Evolutionary conservation across 805 yeast genomes (phyloP).

Genomic region (Yamadazyma olivae): DNA sequence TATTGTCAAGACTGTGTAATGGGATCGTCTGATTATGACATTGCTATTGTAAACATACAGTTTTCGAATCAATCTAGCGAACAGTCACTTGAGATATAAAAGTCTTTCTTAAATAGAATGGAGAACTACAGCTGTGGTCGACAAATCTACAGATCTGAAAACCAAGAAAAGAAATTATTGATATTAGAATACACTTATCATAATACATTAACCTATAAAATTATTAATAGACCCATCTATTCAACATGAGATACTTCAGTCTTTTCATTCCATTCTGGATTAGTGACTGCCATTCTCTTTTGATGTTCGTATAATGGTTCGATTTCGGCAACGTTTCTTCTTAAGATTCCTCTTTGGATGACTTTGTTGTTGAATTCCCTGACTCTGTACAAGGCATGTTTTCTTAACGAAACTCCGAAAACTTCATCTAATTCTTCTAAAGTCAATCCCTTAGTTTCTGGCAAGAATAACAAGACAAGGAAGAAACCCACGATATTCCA

Average conservation of each 20-base stretch:
- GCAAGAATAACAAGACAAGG: constrained; percentile 66
- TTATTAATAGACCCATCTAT: too few relatives aligned
- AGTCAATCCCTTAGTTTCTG: constrained; percentile 66
- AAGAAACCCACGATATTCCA: constrained; percentile 74
- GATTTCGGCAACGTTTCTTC: constrained; percentile 43
- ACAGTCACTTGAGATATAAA: too few relatives aligned
- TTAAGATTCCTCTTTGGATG: constrained; percentile 46
- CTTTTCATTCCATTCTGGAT: constrained; percentile 62
- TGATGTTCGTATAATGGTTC: constrained; percentile 58
- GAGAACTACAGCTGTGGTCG: too few relatives aligned
- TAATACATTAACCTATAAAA: too few relatives aligned
- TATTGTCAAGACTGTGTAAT: too few relatives aligned
- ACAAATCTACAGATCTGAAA: too few relatives aligned
- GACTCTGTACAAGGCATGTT: constrained; percentile 49
- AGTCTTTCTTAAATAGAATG: too few relatives aligned
- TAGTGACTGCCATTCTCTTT: constrained; percentile 54
- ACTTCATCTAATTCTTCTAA: constrained; percentile 77
- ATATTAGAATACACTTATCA: too few relatives aligned
- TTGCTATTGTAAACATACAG: too few relatives aligned
- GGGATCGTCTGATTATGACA: too few relatives aligned
- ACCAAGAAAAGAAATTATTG: too few relatives aligned
- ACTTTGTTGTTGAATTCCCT: constrained; percentile 32
- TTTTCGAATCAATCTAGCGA: too few relatives aligned
- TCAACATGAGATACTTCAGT: constrained; percentile 54
- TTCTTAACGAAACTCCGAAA: constrained; percentile 54